These are phyloP conservation scores for Rauvolfia tetraphylla DNA, from an alignment of 257 asterid species.

Conservation along the genomic window DNA sequence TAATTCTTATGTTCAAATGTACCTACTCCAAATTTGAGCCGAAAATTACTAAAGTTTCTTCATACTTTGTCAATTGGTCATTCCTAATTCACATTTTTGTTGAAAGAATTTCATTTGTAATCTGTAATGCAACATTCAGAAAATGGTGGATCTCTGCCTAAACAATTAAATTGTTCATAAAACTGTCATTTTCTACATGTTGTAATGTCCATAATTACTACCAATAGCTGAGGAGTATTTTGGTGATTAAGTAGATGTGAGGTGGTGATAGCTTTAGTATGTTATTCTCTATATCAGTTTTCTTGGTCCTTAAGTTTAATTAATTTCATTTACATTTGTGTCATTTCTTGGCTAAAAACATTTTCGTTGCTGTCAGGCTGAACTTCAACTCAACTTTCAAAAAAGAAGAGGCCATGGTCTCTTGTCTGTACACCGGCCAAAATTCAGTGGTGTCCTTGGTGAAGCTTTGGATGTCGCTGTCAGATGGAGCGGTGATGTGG, in stretches of 20 bases:
- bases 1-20: neutral
- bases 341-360: neutral
- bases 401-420: slow-evolving; percentile 97
- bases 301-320: neutral
- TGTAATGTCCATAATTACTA: neutral
- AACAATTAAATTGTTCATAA: neutral
- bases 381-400: slow-evolving; percentile 89
- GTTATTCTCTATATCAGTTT: neutral
- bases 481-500: slow-evolving; percentile 99
- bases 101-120: neutral
- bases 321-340: neutral
- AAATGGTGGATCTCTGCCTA: neutral
- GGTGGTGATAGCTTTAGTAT: neutral
- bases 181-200: neutral
- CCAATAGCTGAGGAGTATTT: neutral
- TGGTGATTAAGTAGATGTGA: neutral
- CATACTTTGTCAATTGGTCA: neutral
- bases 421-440: slow-evolving; percentile 85
- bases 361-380: slow-evolving; percentile 56
- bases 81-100: slow-evolving; percentile 4
- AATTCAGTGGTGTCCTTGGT: slow-evolving; percentile 96
- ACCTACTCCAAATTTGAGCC: neutral
- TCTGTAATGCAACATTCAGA: neutral
- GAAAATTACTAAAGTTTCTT: neutral
- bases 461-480: slow-evolving; percentile 99